phyloP scores from a whole-genome alignment of 2,329 filamentous ascomycete genomes.

The Westerdykella ornata region DNA sequence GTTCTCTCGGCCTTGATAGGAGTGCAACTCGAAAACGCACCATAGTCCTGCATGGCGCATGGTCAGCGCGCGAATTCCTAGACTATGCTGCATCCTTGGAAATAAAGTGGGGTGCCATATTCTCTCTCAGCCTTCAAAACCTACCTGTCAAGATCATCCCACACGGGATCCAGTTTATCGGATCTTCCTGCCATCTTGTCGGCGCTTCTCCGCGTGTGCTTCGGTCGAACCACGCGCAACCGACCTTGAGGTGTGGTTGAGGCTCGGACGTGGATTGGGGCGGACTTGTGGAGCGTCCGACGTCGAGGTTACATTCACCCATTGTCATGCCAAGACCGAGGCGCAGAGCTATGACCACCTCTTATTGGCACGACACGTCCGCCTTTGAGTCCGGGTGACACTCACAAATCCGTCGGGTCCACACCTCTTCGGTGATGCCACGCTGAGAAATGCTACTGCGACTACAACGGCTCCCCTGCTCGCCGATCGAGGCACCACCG shows the following conservation, averaged over 20 bases:
- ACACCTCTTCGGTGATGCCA: conserved; percentile 14
- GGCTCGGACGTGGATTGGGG: conserved; percentile 29
- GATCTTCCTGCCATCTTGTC: conserved; percentile 46
- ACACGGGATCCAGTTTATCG: conserved; percentile 46
- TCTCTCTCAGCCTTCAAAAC: conserved; percentile 4
- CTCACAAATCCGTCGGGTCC: conserved; percentile 17
- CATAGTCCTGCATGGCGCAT: conserved; percentile 39
- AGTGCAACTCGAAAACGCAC: conserved; percentile 22
- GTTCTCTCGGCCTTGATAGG: not conserved
- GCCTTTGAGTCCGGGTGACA: not conserved
- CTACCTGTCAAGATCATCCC: conserved; percentile 73
- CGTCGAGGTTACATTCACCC: not conserved
- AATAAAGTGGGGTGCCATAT: conserved; percentile 9
- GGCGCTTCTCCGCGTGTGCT: conserved; percentile 21
- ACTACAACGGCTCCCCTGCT: conserved; percentile 5
- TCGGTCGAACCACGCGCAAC: conserved; percentile 14
- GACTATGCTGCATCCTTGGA: conserved; percentile 13
- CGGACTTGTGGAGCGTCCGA: not conserved
- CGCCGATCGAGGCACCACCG: not conserved
- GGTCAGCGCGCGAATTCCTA: conserved; percentile 26
- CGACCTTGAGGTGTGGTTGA: conserved; percentile 19
- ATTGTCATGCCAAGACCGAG: not conserved
- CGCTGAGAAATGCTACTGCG: conserved; percentile 20
- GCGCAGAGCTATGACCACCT: conserved; percentile 16
- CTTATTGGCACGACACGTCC: conserved; percentile 4